Evolutionary conservation across 768 basidiomycete species (phyloP).

Genomic region (Mycena metata): DNA sequence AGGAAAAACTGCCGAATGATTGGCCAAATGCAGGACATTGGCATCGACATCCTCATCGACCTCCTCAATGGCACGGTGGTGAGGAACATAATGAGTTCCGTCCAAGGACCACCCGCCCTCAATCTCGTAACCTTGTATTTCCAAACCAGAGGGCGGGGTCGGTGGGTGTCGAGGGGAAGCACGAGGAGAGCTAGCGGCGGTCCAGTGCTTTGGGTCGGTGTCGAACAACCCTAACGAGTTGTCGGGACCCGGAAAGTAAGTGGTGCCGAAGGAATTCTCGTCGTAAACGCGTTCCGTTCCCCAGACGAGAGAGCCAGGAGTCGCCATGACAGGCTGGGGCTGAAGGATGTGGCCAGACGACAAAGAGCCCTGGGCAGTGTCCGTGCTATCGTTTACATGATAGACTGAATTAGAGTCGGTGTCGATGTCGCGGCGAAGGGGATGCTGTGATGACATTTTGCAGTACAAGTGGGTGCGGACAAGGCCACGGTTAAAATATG

Average conservation of each 20-base stretch:
- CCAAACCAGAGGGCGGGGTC: conserved; percentile 12
- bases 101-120: conserved; percentile 40
- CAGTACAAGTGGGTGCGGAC: not conserved
- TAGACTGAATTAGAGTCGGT: conserved; percentile 10
- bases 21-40: not conserved
- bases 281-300: conserved; percentile 3
- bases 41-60: conserved; percentile 22
- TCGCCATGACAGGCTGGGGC: conserved; percentile 21
- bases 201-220: conserved; percentile 15
- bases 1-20: conserved; percentile 10
- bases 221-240: conserved; percentile 28
- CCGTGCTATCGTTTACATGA: not conserved
- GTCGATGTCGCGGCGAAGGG: conserved; percentile 12
- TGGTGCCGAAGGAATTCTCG: conserved; percentile 12
- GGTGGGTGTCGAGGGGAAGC: not conserved
- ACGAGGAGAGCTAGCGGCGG: conserved; percentile 10
- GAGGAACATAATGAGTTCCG: conserved; percentile 34
- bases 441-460: conserved; percentile 25
- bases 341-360: conserved; percentile 22
- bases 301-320: conserved; percentile 19
- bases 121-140: conserved; percentile 32
- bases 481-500: conserved; percentile 20
- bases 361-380: not conserved
- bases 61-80: conserved; percentile 33
- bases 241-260: conserved; percentile 21